Evolutionary conservation across 306 rosid species (phyloP).

Genomic region (Notholithocarpus densiflorus): DNA sequence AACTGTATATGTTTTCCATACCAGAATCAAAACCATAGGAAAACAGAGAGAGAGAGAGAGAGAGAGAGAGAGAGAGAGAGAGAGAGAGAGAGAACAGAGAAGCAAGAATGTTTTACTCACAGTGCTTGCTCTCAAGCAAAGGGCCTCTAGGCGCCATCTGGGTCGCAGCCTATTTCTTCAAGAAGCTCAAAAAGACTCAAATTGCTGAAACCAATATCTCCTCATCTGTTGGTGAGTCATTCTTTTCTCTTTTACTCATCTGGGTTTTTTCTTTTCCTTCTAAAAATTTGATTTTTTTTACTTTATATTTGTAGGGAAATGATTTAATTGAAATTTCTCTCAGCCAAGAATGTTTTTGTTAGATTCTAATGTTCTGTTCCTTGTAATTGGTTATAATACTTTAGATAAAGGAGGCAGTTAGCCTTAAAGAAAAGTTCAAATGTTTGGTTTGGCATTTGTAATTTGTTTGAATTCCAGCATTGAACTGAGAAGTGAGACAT

Average conservation of each 20-base stretch:
- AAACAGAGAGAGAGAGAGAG: neutral
- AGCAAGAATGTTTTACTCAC: constrained; percentile 43
- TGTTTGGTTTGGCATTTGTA: no score
- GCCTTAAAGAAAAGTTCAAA: neutral
- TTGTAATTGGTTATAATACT: neutral
- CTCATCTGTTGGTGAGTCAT: constrained; percentile 58
- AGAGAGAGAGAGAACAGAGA: neutral
- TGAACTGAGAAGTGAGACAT: no score
- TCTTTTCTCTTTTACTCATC: neutral
- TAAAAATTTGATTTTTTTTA: neutral
- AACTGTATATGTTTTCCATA: neutral
- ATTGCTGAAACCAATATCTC: constrained; percentile 55
- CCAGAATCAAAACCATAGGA: neutral
- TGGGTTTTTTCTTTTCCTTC: neutral
- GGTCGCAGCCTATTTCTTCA: constrained; percentile 71
- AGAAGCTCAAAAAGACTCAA: constrained; percentile 69
- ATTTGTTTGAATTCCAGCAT: no score
- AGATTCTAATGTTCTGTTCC: neutral
- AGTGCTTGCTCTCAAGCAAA: constrained; percentile 34
- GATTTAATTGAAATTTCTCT: neutral
- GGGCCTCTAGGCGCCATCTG: constrained; percentile 53
- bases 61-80: neutral
- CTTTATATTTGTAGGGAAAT: neutral
- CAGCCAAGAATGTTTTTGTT: neutral
- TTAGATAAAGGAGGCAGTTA: neutral